phyloP scores from a whole-genome alignment of 2,329 filamentous ascomycete genomes.

The Dactylellina leptospora region DNA sequence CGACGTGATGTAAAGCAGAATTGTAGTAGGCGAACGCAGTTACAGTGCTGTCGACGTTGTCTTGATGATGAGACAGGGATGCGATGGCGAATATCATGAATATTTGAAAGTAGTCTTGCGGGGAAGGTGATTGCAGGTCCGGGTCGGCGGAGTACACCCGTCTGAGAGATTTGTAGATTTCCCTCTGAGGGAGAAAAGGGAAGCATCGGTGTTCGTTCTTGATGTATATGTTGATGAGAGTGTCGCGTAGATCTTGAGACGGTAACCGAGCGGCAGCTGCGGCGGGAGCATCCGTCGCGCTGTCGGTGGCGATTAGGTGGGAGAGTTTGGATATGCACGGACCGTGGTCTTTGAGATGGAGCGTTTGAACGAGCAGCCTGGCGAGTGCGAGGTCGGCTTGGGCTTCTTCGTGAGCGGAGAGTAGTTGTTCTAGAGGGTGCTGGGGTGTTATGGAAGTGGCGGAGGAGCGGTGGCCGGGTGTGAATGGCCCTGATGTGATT shows the following conservation, averaged over 20 bases:
- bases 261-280: conserved; percentile 5
- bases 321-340: conserved; percentile 45
- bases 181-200: conserved; percentile 18
- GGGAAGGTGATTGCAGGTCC: background rate
- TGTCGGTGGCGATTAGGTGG: conserved; percentile 30
- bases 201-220: conserved; percentile 39
- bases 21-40: conserved; percentile 34
- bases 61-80: conserved; percentile 13
- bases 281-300: background rate
- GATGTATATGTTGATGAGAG: conserved; percentile 9
- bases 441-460: conserved; percentile 20
- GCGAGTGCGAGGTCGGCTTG: conserved; percentile 29
- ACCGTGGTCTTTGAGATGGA: conserved; percentile 37
- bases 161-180: conserved; percentile 6
- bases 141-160: conserved; percentile 6
- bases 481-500: conserved; percentile 17
- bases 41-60: background rate
- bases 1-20: conserved; percentile 22
- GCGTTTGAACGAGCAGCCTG: conserved; percentile 40
- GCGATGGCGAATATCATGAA: conserved; percentile 49
- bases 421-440: background rate
- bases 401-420: background rate
- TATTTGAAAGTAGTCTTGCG: conserved; percentile 25
- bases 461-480: conserved; percentile 31
- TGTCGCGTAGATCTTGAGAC: background rate